Evolutionary conservation across 768 basidiomycete genomes (phyloP).

Genomic region (Tulasnella sp.): DNA sequence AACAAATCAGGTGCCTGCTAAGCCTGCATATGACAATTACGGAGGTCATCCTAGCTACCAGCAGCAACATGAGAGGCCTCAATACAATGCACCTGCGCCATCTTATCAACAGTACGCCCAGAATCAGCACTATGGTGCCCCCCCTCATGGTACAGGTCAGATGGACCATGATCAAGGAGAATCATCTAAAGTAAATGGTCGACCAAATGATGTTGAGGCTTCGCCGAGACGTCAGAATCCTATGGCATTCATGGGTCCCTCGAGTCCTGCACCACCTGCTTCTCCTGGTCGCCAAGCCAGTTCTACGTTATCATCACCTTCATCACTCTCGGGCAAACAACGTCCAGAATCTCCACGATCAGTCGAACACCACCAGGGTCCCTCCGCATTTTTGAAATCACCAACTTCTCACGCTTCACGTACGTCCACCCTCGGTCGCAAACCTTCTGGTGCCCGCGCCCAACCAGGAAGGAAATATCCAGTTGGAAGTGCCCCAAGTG

Average conservation of each 20-base stretch:
- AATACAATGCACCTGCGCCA: background rate
- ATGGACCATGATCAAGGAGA: background rate
- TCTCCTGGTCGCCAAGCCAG: no score
- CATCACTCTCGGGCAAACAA: conserved; percentile 1
- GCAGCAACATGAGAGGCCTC: no score
- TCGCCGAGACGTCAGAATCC: background rate
- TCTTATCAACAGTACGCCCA: no score
- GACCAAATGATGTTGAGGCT: background rate
- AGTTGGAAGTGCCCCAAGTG: background rate
- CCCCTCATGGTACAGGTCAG: no score
- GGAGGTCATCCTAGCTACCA: no score
- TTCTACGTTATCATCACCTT: no score
- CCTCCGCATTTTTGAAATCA: background rate
- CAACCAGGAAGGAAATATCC: conserved; percentile 10
- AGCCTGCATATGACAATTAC: no score
- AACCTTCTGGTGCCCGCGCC: conserved; percentile 13
- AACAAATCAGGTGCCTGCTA: no score
- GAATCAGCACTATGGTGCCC: no score
- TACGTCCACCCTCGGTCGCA: no score
- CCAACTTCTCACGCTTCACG: no score
- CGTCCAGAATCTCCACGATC: background rate
- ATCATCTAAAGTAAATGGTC: background rate
- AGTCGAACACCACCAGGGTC: background rate
- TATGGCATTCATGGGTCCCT: background rate
- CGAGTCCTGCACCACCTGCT: no score